Base-by-base conservation (phyloP, 768 basidiomycete genomes). In the Leucocoprinus sp. region DNA sequence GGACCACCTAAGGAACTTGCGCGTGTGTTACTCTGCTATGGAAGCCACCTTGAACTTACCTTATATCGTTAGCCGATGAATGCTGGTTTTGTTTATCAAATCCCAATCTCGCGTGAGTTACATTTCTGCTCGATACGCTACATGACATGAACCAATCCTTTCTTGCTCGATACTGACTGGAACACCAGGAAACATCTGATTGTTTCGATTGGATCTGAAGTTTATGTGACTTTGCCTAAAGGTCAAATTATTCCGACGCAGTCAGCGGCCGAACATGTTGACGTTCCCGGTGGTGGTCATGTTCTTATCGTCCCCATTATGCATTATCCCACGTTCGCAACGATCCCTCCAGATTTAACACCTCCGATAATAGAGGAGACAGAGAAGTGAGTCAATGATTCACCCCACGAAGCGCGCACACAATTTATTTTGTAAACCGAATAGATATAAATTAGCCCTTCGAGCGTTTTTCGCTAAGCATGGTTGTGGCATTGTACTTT, bases 81-180 rank as follows among this genome's bases (percentile, higher is more conserved):
- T 97, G 95, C 63, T 98, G 95, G 95, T 98, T 99, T 68, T 99
- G 96, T 61, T 64, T 99, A 43, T 93, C 91, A 33, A 97, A 97
- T 59, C 93, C 95, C 1, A 82, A 79, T 54, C 70, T 98, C 29
- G 84, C 89, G 82, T 90, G 58, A 52, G 84, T 73, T 8, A 9
- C 39, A 39, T 34, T 14, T 29, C 8, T 8, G 7, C 31, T 34
- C 28, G 43, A 27, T 38, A 44, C 17, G 19, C 28, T 21, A 14
- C 18, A 27, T 45, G 1, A 21, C 43, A 26, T 8, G 11, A 27
- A 26, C 15, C 29, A 33, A 18, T 41, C 21, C 45, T 28, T 43
- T 31, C 41, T 15, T 8, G 18, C 24, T 31, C 43, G 11, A 27
- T 37, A n/a, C 37, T 55, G 37, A 57, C 51, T 31, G 24, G 9